Base-by-base conservation (phyloP, 192 early-diverging fungal genomes). In the Allomyces javanicus region DNA sequence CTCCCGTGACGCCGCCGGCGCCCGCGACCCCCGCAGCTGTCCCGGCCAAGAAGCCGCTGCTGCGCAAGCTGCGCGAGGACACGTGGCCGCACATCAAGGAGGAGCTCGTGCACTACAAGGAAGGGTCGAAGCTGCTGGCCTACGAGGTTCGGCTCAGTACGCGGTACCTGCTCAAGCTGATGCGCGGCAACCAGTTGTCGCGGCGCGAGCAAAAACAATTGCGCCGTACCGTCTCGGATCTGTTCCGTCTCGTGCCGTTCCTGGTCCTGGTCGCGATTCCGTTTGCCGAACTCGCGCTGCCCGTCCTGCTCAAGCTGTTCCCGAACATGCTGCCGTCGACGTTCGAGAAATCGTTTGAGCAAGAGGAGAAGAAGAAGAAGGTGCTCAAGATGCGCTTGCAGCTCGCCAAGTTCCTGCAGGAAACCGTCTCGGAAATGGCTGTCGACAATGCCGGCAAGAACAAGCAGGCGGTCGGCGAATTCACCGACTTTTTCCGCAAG, bases 261-360 rank as follows among this genome's bases (percentile, higher is more conserved):
- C 77, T 89, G 12, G 81, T 96, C 69, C 92, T 97, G 70, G 67
- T 97, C 26, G 77, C 91, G 62, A 88, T 97, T 43, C 95, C 95
- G 55, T 97, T 97, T 74, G 85, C 91, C 72, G 95, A 97, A 77
- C 79, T 97, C n/a, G 77, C 92, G 61, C 75, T 97, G 44, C 95
- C 95, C 12, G 81, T 97, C 27, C 81, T 90, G 10, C 75, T 97
- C 62, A 87, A 89, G 73, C 75, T 97, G 62, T 97, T 96, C 85
- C 95, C 95, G 24, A 89, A 92, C 70, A 95, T 97, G 91, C 73
- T 97, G 44, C 95, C 95, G 11, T 88, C 85, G 65, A 97, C 95
- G 6, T 97, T 93, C 77, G 92, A 94, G 74, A 88, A 90, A 76
- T 92, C 82, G 74, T 78, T 79, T 65, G 83, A 85, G 7, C 78